Base-by-base conservation (phyloP, 1,139 yeast genomes). In the Geotrichum restrictum region DNA sequence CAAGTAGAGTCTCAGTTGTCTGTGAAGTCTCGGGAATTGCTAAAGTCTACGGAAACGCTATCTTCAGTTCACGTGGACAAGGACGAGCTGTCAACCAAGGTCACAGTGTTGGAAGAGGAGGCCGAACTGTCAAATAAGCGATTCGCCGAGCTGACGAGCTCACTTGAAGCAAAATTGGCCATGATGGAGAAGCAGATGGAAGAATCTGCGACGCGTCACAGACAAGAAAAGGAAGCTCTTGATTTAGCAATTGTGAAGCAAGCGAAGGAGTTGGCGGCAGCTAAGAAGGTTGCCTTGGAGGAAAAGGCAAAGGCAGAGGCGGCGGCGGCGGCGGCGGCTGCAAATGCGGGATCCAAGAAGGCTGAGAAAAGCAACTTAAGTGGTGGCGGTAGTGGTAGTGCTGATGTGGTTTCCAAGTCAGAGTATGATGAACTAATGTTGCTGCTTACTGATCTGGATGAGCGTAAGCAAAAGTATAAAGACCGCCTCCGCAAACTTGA, bases 391-490 rank as follows among this genome's bases (percentile, higher is more conserved):
- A 8, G 29, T 5, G 29, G 29, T 24, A 46, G 38, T 7, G 55
- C 46, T 22, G 64, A 63, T 3, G 68, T 69, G 62, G 85, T 81
- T 14, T 79, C 83, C 0, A 80, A 75, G 59, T 65, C 79, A 1
- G 95, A 87, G 48, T 65, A 85, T 13, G 96, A 88, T 63, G 95
- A 87, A 54, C 69, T 88, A 57, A 79, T 88, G 83, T 70, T 86
- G 41, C 70, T 88, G 41, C 79, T 88, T 69, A 76, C 85, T 13
- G 95, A 86, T 44, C 71, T 86, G 63, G 94, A 86, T 59, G 93
- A 86, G 48, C 78, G 78, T 56, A 82, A 79, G 56, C 74, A 76
- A 34, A 75, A 74, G 59, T 86, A 87, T 66, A 84, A 83, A 60
- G 63, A 66, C 14, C 75, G 73, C 56, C 72, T 85, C 33, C 74